Evolutionary conservation across 371 early-diverging fungal species (phyloP), one percentile per base, ranked within the genome.

Genomic region (Actinomortierella ambigua): DNA sequence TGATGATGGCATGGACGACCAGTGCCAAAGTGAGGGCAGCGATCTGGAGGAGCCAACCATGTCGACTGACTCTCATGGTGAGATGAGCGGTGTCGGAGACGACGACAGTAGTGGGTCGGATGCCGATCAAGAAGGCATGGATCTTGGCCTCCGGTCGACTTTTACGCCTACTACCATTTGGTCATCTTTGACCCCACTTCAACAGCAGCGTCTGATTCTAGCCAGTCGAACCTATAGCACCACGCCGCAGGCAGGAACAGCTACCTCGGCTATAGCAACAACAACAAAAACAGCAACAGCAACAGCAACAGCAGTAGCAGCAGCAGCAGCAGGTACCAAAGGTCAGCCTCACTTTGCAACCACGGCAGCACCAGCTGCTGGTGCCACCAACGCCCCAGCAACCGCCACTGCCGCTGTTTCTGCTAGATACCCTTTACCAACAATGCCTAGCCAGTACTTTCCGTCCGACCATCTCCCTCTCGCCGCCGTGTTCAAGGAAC

Each of bases 391-490:
- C 24, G 23, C 47, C 2, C 14, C 9, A n/a, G 40, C 46, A 49
- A 28, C n/a, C 39, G 50, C 44, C 3, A 14, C 14, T 8, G 27
- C 24, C 2, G 11, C 26, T 17, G n/a, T 9, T 2, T 26, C 39
- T 26, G 23, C 44, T 17, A 64, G 69, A 2, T 59, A 64, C 2
- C 17, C 50, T 7, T 34, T 73, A 40, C 75, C 75, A 23, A 60
- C 53, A 0, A 49, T 73, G 13, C 75, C 75, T 1, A 63, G 61
- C 52, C 63, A 67, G 39, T 39, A 73, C 27, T 73, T 73, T 42
- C 75, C 75, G 14, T 73, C 75, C 5, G 75, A 73, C 18, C 75
- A 73, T 46, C 59, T 73, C 43, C 75, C 75, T 2, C 50, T 73
- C 34, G 75, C 67, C 5, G 67, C 75, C 2, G 50, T 73, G 7